Base-by-base conservation (phyloP, 139 green algal species). In the Micromonas pusilla region DNA sequence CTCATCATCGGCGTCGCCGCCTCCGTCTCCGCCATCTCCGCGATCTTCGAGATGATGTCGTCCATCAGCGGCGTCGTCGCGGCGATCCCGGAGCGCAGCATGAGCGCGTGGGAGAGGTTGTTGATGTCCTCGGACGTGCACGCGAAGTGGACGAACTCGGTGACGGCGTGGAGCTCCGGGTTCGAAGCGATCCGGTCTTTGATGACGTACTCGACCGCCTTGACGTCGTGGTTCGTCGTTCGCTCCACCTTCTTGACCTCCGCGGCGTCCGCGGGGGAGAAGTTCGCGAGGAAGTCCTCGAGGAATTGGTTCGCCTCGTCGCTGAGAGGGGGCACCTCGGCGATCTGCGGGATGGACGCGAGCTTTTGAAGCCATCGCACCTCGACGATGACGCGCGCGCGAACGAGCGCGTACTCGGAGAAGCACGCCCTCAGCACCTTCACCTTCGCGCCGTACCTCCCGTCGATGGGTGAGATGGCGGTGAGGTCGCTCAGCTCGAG, bases 111-210 rank as follows among this genome's bases (percentile, higher is more conserved):
- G 33, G 85, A 87, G 34, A 99, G 86, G 88, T 99, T 99, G 91
- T 99, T 99, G 90, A 99, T 97, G 87, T 99, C 96, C 87, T 98
- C 90, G n/a, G 84, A 89, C 66, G 96, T 99, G 91, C 94, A 98
- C 2, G 93, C 95, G 89, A 99, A 99, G 89, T 99, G 96, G 1
- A 91, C 94, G 83, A 99, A 99, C 88, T 99, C 95, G 68, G 94
- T 62, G 5, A 77, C 36, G 70, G 54, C 38, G 1, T 28, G 20
- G 31, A 80, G 37, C 74, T 80, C 74, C 2, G 74, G 60, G 1
- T 70, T 19, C 68, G 52, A 25, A 0, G 21, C 66, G 63, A 98
- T 90, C 20, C 74, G 81, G 25, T 91, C 78, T 82, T 98, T 99
- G 28, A 99, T 83, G 26, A 98, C 90, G 75, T 99, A 99, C 87